Evolutionary conservation across 495 filamentous ascomycete species (phyloP).

Genomic region (Annulohypoxylon nitens): DNA sequence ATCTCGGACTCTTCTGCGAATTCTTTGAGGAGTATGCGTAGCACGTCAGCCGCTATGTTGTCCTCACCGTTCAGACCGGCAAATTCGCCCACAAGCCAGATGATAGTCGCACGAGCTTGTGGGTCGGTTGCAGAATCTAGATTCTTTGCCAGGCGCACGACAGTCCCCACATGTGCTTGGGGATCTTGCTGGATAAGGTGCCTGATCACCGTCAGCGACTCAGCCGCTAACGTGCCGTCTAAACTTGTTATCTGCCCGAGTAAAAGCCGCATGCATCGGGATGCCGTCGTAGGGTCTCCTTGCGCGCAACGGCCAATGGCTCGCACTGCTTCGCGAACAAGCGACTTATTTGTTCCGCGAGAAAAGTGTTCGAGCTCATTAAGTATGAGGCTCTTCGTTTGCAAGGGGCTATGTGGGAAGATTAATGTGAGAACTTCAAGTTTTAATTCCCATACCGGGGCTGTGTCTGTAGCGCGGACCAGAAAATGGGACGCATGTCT

Average conservation of each 20-base stretch:
- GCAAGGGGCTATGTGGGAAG: conserved; percentile 82
- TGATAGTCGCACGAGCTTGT: conserved; percentile 89
- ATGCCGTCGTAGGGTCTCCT: conserved; percentile 74
- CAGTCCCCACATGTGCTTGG: conserved; percentile 77
- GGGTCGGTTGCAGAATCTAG: conserved; percentile 87
- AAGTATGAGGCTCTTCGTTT: conserved; percentile 86
- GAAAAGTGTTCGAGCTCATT: conserved; percentile 95
- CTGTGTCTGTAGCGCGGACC: conserved; percentile 82
- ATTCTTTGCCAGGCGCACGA: conserved; percentile 91
- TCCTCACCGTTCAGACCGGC: conserved; percentile 80
- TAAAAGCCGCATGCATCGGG: conserved; percentile 82
- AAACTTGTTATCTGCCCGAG: conserved; percentile 85
- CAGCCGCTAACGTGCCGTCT: conserved; percentile 88
- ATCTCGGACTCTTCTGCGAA: conserved; percentile 86
- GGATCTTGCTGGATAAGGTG: conserved; percentile 96
- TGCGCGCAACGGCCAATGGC: conserved; percentile 95
- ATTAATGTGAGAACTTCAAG: conserved; percentile 89
- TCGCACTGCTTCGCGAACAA: conserved; percentile 88
- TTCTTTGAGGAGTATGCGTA: conserved; percentile 87
- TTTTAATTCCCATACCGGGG: conserved; percentile 88
- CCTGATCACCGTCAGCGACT: conserved; percentile 90
- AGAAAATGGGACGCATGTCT: conserved; percentile 90
- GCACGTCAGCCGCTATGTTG: conserved; percentile 92
- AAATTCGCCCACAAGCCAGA: conserved; percentile 98
- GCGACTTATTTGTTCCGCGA: conserved; percentile 75